phyloP scores from a whole-genome alignment of 495 filamentous ascomycete species.

The Penicillium tannophilum region DNA sequence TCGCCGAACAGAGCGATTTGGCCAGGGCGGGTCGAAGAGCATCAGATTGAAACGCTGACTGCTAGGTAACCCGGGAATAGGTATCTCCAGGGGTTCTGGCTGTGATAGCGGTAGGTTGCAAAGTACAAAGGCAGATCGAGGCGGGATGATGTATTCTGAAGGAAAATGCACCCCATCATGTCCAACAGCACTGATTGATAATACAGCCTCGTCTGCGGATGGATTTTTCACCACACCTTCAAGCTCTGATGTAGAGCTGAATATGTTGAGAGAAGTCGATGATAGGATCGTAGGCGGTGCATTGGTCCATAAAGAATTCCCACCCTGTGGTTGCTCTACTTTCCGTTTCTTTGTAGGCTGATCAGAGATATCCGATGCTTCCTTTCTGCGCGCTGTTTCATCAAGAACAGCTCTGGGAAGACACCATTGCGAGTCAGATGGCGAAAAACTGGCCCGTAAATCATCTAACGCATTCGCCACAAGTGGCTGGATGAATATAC shows the following conservation, averaged over 20 bases:
- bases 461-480: slow-evolving; percentile 29
- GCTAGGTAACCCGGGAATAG: slow-evolving; percentile 32
- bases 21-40: slow-evolving; percentile 92
- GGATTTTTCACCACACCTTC: slow-evolving; percentile 39
- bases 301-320: background rate
- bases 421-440: slow-evolving; percentile 41
- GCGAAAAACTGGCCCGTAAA: slow-evolving; percentile 6
- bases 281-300: slow-evolving; percentile 39
- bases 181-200: background rate
- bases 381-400: slow-evolving; percentile 5
- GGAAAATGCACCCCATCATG: slow-evolving; percentile 9
- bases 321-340: background rate
- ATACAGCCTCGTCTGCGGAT: slow-evolving; percentile 24
- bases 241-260: slow-evolving; percentile 34
- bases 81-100: slow-evolving; percentile 5
- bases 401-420: slow-evolving; percentile 27
- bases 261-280: slow-evolving; percentile 31
- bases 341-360: background rate
- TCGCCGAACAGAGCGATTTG: slow-evolving; percentile 81
- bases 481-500: slow-evolving; percentile 30
- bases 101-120: slow-evolving; percentile 34
- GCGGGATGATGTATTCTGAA: slow-evolving; percentile 46
- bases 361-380: too few relatives aligned
- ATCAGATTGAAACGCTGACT: slow-evolving; percentile 69
- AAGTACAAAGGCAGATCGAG: slow-evolving; percentile 54